A percentile compares a stretch with the other conserved stretches of the same genome.
Evolutionary conservation across 1,139 yeast genomes (phyloP).

Genomic region (Pneumocystis oryctolagi): DNA sequence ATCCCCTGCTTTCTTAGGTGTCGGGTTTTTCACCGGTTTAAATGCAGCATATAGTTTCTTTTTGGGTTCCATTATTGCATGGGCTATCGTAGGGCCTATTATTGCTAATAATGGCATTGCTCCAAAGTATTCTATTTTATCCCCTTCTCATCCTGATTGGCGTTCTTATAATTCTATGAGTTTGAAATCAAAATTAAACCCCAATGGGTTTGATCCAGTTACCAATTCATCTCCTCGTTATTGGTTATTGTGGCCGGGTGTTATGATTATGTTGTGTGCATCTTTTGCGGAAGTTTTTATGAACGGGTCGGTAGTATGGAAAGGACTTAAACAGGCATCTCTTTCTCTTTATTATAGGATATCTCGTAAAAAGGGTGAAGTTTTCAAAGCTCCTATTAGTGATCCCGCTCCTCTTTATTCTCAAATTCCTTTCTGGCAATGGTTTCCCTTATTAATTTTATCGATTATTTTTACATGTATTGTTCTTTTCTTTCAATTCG

Average conservation of each 20-base stretch:
- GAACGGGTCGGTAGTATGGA: conserved; percentile 6
- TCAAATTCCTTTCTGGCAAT: conserved; percentile 10
- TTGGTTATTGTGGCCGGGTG: conserved; percentile 12
- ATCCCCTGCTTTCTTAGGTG: conserved; percentile 11
- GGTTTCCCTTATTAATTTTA: conserved; percentile 6
- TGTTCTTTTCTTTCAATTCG: conserved; percentile 9
- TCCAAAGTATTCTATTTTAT: background rate
- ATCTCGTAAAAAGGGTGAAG: background rate
- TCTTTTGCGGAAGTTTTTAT: conserved; percentile 11
- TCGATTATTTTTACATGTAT: conserved; percentile 9
- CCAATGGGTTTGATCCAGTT: conserved; percentile 4
- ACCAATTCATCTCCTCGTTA: conserved; percentile 11
- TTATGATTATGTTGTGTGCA: conserved; percentile 11
- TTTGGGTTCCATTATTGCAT: conserved; percentile 9
- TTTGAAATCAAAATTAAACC: background rate
- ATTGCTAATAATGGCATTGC: conserved; percentile 4
- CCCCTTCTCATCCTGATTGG: conserved; percentile 4
- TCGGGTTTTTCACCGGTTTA: conserved; percentile 10
- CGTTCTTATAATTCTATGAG: conserved; percentile 3
- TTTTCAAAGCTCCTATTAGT: background rate
- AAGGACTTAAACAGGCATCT: conserved; percentile 5
- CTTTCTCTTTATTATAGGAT: conserved; percentile 4
- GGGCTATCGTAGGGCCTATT: conserved; percentile 10
- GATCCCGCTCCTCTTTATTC: conserved; percentile 6
- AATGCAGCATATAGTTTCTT: conserved; percentile 11